Conservation (phyloP, 495 filamentous ascomycete genomes). For the Neurospora terricola region DNA sequence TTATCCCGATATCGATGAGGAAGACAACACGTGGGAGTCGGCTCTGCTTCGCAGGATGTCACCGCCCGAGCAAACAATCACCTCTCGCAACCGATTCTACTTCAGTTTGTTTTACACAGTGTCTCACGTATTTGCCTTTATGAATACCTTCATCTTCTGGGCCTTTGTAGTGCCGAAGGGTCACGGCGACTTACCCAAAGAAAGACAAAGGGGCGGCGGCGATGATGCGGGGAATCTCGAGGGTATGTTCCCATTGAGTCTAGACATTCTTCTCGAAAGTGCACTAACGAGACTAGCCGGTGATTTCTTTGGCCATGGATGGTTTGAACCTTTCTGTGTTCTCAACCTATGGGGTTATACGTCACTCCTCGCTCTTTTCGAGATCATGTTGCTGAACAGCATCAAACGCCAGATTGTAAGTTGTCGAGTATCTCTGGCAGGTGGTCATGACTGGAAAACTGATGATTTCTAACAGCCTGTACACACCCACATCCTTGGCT, state of each 20-base stretch:
- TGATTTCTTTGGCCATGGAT: constrained; percentile 23
- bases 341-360: constrained; percentile 34
- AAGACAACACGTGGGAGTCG: constrained; percentile 15
- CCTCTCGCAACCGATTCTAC: constrained; percentile 25
- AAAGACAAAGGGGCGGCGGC: not conserved
- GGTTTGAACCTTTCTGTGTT: constrained; percentile 31
- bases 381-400: constrained; percentile 38
- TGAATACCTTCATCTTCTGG: constrained; percentile 41
- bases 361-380: constrained; percentile 32
- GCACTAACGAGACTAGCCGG: constrained; percentile 2
- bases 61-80: constrained; percentile 23
- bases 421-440: not conserved
- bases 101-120: constrained; percentile 44
- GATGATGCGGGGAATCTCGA: not conserved
- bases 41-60: constrained; percentile 24
- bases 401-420: constrained; percentile 39
- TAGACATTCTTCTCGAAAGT: not conserved
- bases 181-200: constrained; percentile 19
- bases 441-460: not conserved
- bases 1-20: constrained; percentile 26
- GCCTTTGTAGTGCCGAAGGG: constrained; percentile 27
- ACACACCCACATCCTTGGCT: constrained; percentile 22
- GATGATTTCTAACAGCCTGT: constrained; percentile 24
- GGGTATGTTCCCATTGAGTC: not conserved
- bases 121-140: constrained; percentile 31